phyloP scores from a whole-genome alignment of 352 stramenopile species.

The Pelagophyceae sp. region DNA sequence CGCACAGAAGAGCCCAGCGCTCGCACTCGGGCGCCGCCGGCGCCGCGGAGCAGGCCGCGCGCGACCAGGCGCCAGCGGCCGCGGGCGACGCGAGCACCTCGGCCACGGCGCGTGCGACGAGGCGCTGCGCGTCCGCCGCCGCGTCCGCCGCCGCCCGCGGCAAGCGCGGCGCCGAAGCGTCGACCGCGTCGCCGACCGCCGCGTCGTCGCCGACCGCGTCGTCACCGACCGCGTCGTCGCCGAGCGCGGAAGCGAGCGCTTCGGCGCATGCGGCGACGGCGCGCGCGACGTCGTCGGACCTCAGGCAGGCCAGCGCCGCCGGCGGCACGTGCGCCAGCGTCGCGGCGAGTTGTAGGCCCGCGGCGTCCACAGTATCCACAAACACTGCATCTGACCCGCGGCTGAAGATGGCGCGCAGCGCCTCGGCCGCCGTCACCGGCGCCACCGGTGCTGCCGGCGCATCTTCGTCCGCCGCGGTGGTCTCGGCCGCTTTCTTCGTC shows the following conservation, averaged over 20 bases:
- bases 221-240: not conserved
- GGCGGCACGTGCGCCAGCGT: not conserved
- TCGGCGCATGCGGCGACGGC: not conserved
- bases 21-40: conserved; percentile 13
- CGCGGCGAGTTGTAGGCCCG: not conserved
- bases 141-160: not conserved
- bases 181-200: not conserved
- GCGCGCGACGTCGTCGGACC: not conserved
- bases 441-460: not conserved
- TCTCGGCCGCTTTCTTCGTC: not conserved
- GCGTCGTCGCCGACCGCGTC: too few species aligned
- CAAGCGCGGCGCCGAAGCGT: not conserved
- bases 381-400: too few species aligned
- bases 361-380: too few species aligned
- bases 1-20: not conserved
- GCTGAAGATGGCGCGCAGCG: not conserved
- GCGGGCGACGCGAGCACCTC: not conserved
- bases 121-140: not conserved
- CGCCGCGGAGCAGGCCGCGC: not conserved
- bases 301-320: not conserved
- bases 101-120: not conserved
- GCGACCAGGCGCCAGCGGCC: not conserved
- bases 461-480: not conserved
- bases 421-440: not conserved
- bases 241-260: not conserved